Evolutionary conservation across 169 alveolate species (phyloP).

Genomic region (Plasmodium knowlesi): DNA sequence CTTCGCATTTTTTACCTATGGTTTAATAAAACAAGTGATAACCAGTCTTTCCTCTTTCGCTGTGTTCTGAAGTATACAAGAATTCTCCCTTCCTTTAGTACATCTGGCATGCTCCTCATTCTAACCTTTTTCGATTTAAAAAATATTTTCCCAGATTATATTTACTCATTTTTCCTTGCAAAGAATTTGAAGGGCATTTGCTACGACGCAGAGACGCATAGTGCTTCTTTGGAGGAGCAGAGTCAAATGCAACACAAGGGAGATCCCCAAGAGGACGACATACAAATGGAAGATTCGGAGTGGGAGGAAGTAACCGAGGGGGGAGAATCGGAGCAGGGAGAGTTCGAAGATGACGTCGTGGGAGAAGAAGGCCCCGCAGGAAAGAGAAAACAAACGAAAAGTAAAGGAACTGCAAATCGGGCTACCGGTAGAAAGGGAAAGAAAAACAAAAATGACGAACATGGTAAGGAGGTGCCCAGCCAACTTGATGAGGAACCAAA

Average conservation of each 20-base stretch:
- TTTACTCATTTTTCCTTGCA: conserved; percentile 56
- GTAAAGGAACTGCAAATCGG: background rate
- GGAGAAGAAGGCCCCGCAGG: background rate
- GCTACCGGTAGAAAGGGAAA: background rate
- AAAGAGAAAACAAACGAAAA: background rate
- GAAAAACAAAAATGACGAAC: background rate
- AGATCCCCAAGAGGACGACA: background rate
- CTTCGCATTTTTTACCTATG: conserved; percentile 65
- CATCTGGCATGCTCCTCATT: conserved; percentile 59
- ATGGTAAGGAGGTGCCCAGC: background rate
- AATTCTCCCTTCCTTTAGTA: conserved; percentile 50
- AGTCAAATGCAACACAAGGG: background rate
- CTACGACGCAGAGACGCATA: background rate
- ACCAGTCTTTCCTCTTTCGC: conserved; percentile 72
- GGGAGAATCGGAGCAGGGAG: background rate
- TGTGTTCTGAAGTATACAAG: conserved; percentile 60
- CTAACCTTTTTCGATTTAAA: conserved; percentile 54
- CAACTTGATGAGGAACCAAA: background rate
- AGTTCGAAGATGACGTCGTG: background rate
- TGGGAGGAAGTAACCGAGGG: background rate
- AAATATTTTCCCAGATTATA: conserved; percentile 40
- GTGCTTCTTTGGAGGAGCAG: background rate
- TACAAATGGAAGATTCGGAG: conserved; percentile 5
- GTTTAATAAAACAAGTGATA: conserved; percentile 71
- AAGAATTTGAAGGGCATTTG: conserved; percentile 57